phyloP scores from a whole-genome alignment of 768 basidiomycete species.

The Leccinum subtestaceum region DNA sequence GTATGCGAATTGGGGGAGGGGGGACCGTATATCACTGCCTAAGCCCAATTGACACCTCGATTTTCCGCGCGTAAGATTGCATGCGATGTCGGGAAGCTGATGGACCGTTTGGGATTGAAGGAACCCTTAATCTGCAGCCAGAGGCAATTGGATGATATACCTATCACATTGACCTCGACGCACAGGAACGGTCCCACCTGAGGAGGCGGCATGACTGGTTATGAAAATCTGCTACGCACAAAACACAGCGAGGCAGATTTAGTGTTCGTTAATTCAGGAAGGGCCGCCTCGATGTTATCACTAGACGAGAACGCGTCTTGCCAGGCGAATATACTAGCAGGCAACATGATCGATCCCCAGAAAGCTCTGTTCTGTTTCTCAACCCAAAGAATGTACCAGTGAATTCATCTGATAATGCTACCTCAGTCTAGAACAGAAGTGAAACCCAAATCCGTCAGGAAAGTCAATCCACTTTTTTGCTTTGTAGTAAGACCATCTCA shows the following conservation, averaged over 20 bases:
- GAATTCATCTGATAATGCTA: conserved; percentile 1
- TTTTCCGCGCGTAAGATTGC: background rate
- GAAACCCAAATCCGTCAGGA: background rate
- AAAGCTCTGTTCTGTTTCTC: background rate
- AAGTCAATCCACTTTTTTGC: conserved; percentile 15
- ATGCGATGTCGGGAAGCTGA: background rate
- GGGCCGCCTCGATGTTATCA: too few relatives aligned
- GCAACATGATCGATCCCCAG: background rate
- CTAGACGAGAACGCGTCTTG: background rate
- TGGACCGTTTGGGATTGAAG: background rate
- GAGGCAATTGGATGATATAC: background rate
- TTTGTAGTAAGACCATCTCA: conserved; percentile 36
- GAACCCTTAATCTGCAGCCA: background rate
- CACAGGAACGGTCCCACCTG: background rate
- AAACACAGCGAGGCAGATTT: background rate
- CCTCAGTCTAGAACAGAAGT: background rate
- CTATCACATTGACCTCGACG: background rate
- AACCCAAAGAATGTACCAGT: background rate
- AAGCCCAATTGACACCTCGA: background rate
- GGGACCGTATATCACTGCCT: background rate
- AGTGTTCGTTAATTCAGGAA: too few relatives aligned
- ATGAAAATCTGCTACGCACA: background rate
- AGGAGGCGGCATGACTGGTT: background rate
- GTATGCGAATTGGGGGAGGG: background rate
- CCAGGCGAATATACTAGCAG: background rate